Evolutionary conservation across 306 rosid genomes (phyloP).

Genomic region (Cucurbita moschata): DNA sequence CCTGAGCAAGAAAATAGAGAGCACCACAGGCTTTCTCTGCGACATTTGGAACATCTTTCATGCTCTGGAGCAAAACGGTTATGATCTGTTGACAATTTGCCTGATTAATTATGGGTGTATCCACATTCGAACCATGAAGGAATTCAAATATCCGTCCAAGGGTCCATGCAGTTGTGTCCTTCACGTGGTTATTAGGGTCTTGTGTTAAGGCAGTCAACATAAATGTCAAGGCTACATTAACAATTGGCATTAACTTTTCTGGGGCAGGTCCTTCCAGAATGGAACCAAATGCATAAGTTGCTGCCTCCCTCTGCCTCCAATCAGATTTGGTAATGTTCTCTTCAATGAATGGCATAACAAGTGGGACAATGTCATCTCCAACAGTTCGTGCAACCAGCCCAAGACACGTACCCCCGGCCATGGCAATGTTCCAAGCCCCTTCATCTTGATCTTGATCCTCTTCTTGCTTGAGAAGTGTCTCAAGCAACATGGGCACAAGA

Average conservation of each 20-base stretch:
- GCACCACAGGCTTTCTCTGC: slow-evolving; percentile 99
- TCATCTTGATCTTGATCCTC: slow-evolving; percentile 97
- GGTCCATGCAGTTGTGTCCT: slow-evolving; percentile 98
- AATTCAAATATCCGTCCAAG: slow-evolving; percentile 91
- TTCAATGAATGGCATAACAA: slow-evolving; percentile 88
- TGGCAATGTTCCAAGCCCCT: slow-evolving; percentile 97
- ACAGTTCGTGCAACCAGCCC: slow-evolving; percentile 89
- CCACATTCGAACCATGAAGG: slow-evolving; percentile 72
- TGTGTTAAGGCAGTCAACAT: slow-evolving; percentile 68
- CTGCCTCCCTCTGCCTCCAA: slow-evolving; percentile 96
- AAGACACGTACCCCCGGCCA: slow-evolving; percentile 98
- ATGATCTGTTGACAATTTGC: slow-evolving; percentile 70
- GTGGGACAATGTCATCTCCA: slow-evolving; percentile 77
- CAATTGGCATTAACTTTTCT: slow-evolving; percentile 67
- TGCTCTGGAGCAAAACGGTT: slow-evolving; percentile 68
- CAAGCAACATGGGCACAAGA: slow-evolving; percentile 72
- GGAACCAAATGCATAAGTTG: slow-evolving; percentile 93
- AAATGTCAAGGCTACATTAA: slow-evolving; percentile 58
- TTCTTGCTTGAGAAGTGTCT: slow-evolving; percentile 78
- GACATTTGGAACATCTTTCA: slow-evolving; percentile 88
- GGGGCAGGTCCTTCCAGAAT: slow-evolving; percentile 91
- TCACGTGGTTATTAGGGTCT: slow-evolving; percentile 81
- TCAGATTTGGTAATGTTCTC: slow-evolving; percentile 76
- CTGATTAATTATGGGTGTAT: slow-evolving; percentile 63
- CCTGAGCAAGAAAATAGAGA: slow-evolving; percentile 88